Evolutionary conservation across 2,329 filamentous ascomycete genomes (phyloP).

Genomic region (Sodiomyces alkalinus): DNA sequence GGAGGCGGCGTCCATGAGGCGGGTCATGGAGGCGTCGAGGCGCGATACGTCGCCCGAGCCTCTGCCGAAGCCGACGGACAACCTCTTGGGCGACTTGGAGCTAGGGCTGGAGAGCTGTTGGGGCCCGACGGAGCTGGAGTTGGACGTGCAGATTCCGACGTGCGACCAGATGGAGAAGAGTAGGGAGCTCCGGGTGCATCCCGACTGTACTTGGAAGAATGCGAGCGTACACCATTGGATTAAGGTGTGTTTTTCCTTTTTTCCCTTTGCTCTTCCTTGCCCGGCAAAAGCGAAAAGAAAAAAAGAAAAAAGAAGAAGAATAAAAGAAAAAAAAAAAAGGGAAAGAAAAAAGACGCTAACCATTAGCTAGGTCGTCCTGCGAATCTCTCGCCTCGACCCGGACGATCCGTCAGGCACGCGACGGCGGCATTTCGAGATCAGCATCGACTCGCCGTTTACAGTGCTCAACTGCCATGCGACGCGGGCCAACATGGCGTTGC

Average conservation of each 20-base stretch:
- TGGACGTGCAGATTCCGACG: constrained; percentile 81
- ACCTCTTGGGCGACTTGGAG: constrained; percentile 68
- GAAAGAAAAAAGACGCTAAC: no score
- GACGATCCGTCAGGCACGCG: constrained; percentile 57
- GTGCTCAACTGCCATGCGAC: constrained; percentile 89
- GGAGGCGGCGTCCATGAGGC: constrained; percentile 26
- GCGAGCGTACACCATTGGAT: constrained; percentile 95
- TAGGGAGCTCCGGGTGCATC: constrained; percentile 51
- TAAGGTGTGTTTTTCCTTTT: constrained; percentile 50
- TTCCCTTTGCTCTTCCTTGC: no score
- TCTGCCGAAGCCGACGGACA: constrained; percentile 42
- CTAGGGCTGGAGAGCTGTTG: constrained; percentile 56
- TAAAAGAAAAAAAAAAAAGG: no score
- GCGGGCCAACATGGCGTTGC: constrained; percentile 73
- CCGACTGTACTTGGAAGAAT: constrained; percentile 86
- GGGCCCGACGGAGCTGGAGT: constrained; percentile 86
- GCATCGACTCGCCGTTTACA: constrained; percentile 88
- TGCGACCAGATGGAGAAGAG: constrained; percentile 76
- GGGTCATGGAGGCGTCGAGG: constrained; percentile 38
- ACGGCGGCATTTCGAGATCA: constrained; percentile 85
- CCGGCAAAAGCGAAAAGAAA: no score
- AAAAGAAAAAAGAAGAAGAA: no score
- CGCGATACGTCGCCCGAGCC: constrained; percentile 21
- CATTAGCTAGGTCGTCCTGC: constrained; percentile 62
- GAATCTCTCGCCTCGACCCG: constrained; percentile 70